These are phyloP conservation scores for Botrytis porri DNA, from an alignment of 2,329 filamentous ascomycete species.

Conservation along the genomic window DNA sequence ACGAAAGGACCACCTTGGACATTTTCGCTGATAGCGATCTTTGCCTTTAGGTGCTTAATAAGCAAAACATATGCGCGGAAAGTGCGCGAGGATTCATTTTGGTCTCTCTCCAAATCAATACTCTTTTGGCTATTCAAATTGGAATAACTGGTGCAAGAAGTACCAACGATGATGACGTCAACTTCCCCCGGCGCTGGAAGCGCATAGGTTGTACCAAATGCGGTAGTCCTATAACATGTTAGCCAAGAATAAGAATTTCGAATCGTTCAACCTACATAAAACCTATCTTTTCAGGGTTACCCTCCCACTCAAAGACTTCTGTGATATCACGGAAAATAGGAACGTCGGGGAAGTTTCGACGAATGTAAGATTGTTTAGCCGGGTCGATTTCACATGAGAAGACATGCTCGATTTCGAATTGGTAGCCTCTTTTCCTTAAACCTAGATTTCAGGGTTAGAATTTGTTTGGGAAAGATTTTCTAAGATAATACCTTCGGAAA, in stretches of 20 bases:
- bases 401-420: slow-evolving; percentile 46
- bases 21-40: slow-evolving; percentile 70
- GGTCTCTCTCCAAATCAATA: slow-evolving; percentile 47
- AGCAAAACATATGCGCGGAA: slow-evolving; percentile 62
- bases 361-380: slow-evolving; percentile 63
- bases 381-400: slow-evolving; percentile 64
- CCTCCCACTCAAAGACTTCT: slow-evolving; percentile 46
- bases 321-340: slow-evolving; percentile 58
- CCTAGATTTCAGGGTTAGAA: slow-evolving; percentile 4
- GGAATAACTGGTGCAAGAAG: slow-evolving; percentile 75
- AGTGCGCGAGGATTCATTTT: slow-evolving; percentile 64
- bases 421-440: not conserved
- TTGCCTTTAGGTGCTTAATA: slow-evolving; percentile 52
- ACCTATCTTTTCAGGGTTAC: not conserved
- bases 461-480: not conserved
- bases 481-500: slow-evolving; percentile 46
- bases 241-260: not conserved
- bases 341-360: slow-evolving; percentile 53
- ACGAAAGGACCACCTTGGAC: slow-evolving; percentile 60
- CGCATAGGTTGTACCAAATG: slow-evolving; percentile 56
- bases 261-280: not conserved
- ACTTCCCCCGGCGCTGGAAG: slow-evolving; percentile 51
- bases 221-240: slow-evolving; percentile 53
- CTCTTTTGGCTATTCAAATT: slow-evolving; percentile 53
- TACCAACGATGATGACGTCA: slow-evolving; percentile 69